Evolutionary conservation across 176 grass and related monocot species (phyloP).

Genomic region (Eremochloa ophiuroides): DNA sequence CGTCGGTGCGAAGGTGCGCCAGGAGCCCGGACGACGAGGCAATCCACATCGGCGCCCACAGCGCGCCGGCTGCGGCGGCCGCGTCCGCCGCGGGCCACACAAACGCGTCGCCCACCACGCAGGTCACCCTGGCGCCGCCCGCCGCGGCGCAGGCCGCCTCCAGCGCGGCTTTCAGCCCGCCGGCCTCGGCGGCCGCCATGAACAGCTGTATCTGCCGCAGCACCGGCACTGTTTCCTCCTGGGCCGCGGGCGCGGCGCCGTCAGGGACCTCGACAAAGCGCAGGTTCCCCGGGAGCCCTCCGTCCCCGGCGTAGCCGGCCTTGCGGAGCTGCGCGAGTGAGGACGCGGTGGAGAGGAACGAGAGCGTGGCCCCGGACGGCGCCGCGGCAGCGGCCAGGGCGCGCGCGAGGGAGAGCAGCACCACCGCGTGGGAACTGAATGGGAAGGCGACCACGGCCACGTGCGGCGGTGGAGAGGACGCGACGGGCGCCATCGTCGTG

Average conservation of each 20-base stretch:
- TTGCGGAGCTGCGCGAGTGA: background rate
- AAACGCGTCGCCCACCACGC: slow-evolving; percentile 56
- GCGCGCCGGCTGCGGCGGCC: background rate
- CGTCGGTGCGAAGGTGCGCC: slow-evolving; percentile 52
- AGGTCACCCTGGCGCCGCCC: slow-evolving; percentile 33
- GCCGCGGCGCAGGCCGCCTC: slow-evolving; percentile 9
- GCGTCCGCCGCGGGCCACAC: slow-evolving; percentile 54
- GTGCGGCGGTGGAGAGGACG: slow-evolving; percentile 31
- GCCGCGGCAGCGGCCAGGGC: slow-evolving; percentile 36
- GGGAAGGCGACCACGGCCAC: slow-evolving; percentile 56
- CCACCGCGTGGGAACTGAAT: slow-evolving; percentile 54
- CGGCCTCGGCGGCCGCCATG: slow-evolving; percentile 33
- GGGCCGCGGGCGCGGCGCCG: background rate
- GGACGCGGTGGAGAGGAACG: slow-evolving; percentile 36
- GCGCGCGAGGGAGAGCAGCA: slow-evolving; percentile 43
- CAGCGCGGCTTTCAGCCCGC: slow-evolving; percentile 25
- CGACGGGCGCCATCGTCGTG: background rate
- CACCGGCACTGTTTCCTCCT: background rate
- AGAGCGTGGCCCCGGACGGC: background rate
- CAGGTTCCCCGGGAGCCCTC: slow-evolving; percentile 24
- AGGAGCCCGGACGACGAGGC: slow-evolving; percentile 32
- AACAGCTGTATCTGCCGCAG: slow-evolving; percentile 35
- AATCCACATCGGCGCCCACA: slow-evolving; percentile 50
- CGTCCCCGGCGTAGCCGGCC: background rate
- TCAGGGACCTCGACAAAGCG: slow-evolving; percentile 34